Base-by-base conservation (phyloP, 352 stramenopile genomes). In the Phytophthora cryptogea region DNA sequence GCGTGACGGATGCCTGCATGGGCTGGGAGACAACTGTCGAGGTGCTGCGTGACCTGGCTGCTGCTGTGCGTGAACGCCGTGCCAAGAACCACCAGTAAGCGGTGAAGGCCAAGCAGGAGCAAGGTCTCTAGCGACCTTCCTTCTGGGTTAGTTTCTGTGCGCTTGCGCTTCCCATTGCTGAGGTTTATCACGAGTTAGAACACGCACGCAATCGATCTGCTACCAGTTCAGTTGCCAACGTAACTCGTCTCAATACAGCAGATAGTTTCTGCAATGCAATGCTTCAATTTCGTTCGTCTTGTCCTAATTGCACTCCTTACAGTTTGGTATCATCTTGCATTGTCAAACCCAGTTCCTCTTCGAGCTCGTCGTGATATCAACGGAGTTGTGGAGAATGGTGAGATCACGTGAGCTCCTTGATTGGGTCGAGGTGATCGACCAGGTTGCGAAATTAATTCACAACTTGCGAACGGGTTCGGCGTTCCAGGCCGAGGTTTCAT, bases 1-100 rank as follows among this genome's bases (percentile, higher is more conserved):
- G 87, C 56, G 83, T 96, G 50, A 96, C 88, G 27, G 88, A 96
- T 54, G 88, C 88, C 8, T 96, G 88, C 77, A 94, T 96, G 71
- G 69, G 86, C 63, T 95, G 88, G 83, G 87, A 94, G 41, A 86
- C 69, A 39, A 92, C 84, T 4, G 64, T 87, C 30, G 58, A 84
- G 52, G 83, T 94, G 54, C 68, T 96, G 61, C 64, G 76, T 17
- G 76, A 90, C 43, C 68, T 96, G 40, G 88, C 88, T 40, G 78
- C 71, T 36, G 84, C 88, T 33, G 88, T 95, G 57, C 83, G 81
- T 36, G 78, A 90, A 47, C 86, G 88, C 52, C 74, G 86, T 56
- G 71, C 54, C 44, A 83, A 87, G 63, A 76, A 75, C 20, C 59
- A 80, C 51, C 53, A 78, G 57, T 75, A 69, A 69, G 48, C 31